Evolutionary conservation across 2,329 filamentous ascomycete species (phyloP).

Genomic region (Cordyceps fumosorosea): DNA sequence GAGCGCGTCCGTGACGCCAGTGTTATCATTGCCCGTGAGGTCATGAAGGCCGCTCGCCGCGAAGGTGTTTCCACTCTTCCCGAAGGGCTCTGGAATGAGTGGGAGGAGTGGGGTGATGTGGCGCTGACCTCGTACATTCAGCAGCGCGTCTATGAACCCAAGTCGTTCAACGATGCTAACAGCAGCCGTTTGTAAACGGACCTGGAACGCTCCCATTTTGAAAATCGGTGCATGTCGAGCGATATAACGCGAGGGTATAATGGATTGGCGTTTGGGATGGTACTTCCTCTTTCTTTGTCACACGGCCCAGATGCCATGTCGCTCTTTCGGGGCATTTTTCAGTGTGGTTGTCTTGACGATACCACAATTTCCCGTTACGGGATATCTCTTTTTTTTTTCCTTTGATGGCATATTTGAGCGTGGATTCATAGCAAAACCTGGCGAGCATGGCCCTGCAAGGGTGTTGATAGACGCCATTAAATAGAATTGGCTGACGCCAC

Average conservation of each 20-base stretch:
- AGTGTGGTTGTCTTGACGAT: not conserved
- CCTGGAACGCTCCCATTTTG: not conserved
- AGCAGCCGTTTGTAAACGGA: conserved; percentile 24
- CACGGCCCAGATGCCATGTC: not conserved
- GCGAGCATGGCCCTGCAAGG: not conserved
- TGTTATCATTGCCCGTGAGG: conserved; percentile 77
- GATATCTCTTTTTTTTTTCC: not conserved
- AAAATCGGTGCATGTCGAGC: not conserved
- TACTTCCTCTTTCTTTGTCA: not conserved
- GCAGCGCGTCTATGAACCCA: conserved; percentile 54
- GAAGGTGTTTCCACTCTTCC: conserved; percentile 67
- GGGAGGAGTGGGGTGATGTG: conserved; percentile 65
- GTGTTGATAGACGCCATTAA: not conserved
- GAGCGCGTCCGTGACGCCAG: conserved; percentile 88
- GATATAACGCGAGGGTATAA: conserved; percentile 8
- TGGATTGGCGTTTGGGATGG: conserved; percentile 1
- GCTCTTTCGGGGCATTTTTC: not conserved
- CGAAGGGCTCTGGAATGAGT: conserved; percentile 65
- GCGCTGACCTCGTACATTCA: conserved; percentile 55
- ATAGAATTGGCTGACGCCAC: conserved; percentile 8
- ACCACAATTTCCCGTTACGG: not conserved
- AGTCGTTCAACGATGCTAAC: conserved; percentile 32
- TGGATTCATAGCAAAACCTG: conserved; percentile 3
- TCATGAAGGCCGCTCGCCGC: conserved; percentile 84
- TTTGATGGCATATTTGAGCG: conserved; percentile 10